Evolutionary conservation across 2,329 filamentous ascomycete species (phyloP).

Genomic region (Cladosporium velox): DNA sequence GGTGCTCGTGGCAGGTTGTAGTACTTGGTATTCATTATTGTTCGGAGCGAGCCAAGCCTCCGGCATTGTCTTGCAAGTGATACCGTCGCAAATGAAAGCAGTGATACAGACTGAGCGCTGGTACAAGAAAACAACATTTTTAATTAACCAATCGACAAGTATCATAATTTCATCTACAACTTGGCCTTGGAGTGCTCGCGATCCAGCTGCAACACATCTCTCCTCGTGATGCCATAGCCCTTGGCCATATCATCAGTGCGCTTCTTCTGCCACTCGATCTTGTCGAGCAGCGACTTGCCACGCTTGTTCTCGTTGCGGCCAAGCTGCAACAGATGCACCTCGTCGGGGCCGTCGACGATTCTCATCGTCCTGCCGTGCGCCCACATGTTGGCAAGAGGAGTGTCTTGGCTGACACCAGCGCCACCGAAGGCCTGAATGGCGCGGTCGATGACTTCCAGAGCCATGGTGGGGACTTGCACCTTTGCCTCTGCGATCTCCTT

Average conservation of each 20-base stretch:
- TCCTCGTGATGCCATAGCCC: constrained; percentile 54
- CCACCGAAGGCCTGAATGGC: constrained; percentile 92
- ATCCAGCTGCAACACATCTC: constrained; percentile 46
- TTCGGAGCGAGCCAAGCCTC: too few relatives aligned
- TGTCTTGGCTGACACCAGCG: constrained; percentile 90
- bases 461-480: constrained; percentile 80
- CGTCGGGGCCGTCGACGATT: constrained; percentile 79
- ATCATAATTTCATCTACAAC: constrained; percentile 35
- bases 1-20: too few relatives aligned
- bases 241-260: constrained; percentile 67
- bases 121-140: not conserved
- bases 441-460: constrained; percentile 86
- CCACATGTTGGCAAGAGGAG: constrained; percentile 70
- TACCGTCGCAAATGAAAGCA: too few relatives aligned
- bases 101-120: too few relatives aligned
- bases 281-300: constrained; percentile 60
- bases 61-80: too few relatives aligned
- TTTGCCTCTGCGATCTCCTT: constrained; percentile 96
- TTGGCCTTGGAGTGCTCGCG: constrained; percentile 43
- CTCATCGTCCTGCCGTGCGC: constrained; percentile 40
- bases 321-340: constrained; percentile 86
- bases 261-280: constrained; percentile 64
- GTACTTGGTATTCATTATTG: too few relatives aligned
- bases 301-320: constrained; percentile 77
- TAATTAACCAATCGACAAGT: not conserved